phyloP scores from a whole-genome alignment of 768 basidiomycete genomes.

The Rhodotorula diobovata region DNA sequence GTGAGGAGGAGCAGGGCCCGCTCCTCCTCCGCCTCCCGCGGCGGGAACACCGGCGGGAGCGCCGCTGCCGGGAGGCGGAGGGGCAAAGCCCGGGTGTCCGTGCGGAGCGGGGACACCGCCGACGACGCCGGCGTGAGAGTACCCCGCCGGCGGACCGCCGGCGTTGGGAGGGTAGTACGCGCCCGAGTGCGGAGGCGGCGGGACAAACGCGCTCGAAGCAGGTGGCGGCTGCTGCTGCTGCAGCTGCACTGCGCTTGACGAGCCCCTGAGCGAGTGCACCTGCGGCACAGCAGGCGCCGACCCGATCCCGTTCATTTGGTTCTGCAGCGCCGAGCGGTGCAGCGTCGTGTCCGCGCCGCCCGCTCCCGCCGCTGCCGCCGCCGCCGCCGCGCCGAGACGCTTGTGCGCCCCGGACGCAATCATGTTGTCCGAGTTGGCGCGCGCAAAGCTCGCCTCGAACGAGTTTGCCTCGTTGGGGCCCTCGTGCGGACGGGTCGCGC shows the following conservation, averaged over 20 bases:
- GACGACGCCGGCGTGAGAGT: neutral
- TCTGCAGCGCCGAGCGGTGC: slow-evolving; percentile 2
- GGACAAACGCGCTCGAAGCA: neutral
- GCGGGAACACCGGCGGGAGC: too few species aligned
- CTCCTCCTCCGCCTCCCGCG: too few species aligned
- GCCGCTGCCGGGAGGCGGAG: neutral
- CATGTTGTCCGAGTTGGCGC: slow-evolving; percentile 28
- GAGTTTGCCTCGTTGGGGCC: slow-evolving; percentile 38
- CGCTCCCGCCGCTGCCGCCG: too few species aligned
- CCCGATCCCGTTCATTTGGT: slow-evolving; percentile 8
- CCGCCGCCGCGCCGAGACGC: too few species aligned
- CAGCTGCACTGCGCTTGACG: neutral
- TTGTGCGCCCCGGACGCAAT: neutral
- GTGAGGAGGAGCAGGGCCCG: too few species aligned
- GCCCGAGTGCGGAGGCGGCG: neutral
- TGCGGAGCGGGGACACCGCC: too few species aligned
- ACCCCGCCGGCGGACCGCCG: neutral
- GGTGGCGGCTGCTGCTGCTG: neutral
- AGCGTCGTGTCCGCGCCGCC: neutral
- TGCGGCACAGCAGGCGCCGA: slow-evolving; percentile 1
- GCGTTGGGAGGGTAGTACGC: slow-evolving; percentile 2
- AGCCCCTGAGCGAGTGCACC: neutral
- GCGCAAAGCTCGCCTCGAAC: slow-evolving; percentile 40
- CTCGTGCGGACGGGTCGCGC: slow-evolving; percentile 36
- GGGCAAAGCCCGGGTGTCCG: neutral